phyloP scores from a whole-genome alignment of 176 grass and related monocot species.

The Bonia amplexicaulis region DNA sequence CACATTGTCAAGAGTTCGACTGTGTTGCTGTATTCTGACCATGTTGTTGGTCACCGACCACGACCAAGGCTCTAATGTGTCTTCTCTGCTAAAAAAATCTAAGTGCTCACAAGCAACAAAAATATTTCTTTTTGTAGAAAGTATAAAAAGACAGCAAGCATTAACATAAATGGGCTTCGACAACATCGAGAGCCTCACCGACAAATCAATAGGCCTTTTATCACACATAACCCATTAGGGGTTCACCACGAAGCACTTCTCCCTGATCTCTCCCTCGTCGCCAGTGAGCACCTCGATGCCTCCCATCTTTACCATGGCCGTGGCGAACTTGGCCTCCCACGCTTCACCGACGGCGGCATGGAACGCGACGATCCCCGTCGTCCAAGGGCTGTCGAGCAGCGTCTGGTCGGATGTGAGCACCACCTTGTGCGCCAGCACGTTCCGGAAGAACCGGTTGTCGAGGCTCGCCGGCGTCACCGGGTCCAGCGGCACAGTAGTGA shows the following conservation, averaged over 20 bases:
- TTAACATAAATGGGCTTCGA: not conserved
- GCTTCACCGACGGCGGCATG: not conserved
- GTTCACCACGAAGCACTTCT: constrained; percentile 36
- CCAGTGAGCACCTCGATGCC: constrained; percentile 37
- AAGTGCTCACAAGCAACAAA: too few species aligned
- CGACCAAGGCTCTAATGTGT: too few species aligned
- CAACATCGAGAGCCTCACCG: not conserved
- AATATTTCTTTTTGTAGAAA: not conserved
- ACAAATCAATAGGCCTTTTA: not conserved
- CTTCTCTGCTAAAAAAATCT: too few species aligned
- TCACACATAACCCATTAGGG: not conserved
- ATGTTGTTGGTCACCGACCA: too few species aligned
- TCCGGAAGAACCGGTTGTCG: constrained; percentile 45
- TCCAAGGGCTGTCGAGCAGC: constrained; percentile 24
- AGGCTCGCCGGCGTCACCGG: not conserved
- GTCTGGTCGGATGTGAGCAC: constrained; percentile 50
- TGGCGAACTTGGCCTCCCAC: constrained; percentile 34
- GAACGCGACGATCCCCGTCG: constrained; percentile 14
- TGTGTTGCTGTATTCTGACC: too few species aligned
- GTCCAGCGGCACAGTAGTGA: constrained; percentile 22
- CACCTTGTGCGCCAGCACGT: constrained; percentile 34
- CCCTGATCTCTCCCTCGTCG: constrained; percentile 33
- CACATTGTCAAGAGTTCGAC: too few species aligned
- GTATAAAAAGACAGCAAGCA: not conserved
- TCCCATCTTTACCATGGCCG: constrained; percentile 39